Evolutionary conservation across 1,139 yeast species (phyloP), one percentile per base, ranked within the genome.

Genomic region (Magnusiomyces suaveolens): DNA sequence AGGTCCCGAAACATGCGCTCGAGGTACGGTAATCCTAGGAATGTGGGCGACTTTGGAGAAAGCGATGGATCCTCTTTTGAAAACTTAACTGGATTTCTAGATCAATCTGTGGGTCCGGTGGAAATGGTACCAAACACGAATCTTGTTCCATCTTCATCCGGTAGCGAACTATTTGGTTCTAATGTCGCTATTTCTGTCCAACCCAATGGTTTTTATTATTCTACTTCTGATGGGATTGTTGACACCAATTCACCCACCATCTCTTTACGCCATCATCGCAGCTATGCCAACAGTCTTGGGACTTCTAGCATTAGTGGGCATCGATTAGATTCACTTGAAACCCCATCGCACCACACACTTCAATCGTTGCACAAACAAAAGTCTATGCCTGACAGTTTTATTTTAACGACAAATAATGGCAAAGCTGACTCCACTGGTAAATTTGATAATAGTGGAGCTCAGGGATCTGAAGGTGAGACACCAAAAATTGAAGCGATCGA

Each of bases 11-110:
- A 4, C 16, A n/a, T 18, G 16, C 4, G 4, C 16, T 3, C 41
- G 18, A 16, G 18, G 4, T 36, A 36, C 18, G 18, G 16, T 10
- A 16, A 10, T n/a, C 3, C 4, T 36, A 14, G 18, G 18, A 36
- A n/a, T 36, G 44, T 21, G 3, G 25, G 16, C 4, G 44, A 41
- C 3, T 18, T 25, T 4, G 10, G 4, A 4, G 25, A 41, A n/a
- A 52, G 20, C 16, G 57, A 39, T 12, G 33, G 48, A 20, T 41
- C 52, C 14, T 49, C 54, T 4, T 49, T 54, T 53, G 47, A 51
- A 12, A 54, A 54, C 21, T 20, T 54, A 26, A 54, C 54, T 12
- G 32, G 48, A 14, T 48, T 41, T 36, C 38, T 55, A 36, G 24
- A 24, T 51, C 44, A 51, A 48, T 38, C 47, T 24, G 16, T 36